Evolutionary conservation across 257 asterid species (phyloP), one percentile per base, ranked within the genome.

Genomic region (Capsicum baccatum): DNA sequence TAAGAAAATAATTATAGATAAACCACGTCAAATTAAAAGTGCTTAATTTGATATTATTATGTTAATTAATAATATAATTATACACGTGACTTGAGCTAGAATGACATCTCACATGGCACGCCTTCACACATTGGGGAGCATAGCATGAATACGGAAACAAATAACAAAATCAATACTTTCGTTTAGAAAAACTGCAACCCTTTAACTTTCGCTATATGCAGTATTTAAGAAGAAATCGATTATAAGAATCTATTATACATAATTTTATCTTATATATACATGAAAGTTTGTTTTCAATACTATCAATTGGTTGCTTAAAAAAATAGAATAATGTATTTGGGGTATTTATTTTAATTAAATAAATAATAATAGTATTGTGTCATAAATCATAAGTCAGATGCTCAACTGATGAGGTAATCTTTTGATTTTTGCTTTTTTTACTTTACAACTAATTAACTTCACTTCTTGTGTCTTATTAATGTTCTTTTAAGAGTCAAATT

Each of bases 331-430:
- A 14, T 39, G 33, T 26, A 26, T 26, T 26, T 26, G 33, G 33
- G 33, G 33, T 26, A 26, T 26, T 33, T 3, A 69, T 39, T 69
- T 68, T 14, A 12, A 13, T 15, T 64, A 33, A 66, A 6, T 33
- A 0, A 66, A 66, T 33, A 33, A 67, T 12, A 39, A 39, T 39
- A 15, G 47, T 66, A 66, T 33, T 66, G 19, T 66, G 73, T 19
- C 37, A 9, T 21, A 19, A 62, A 3, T 26, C 62, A 52, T 69
- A 16, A 9, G 81, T 21, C 62, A 74, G 80, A 48, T 26, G 21
- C 48, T 13, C 81, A 13, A 50, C 47, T 76, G 47, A 76, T 76
- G 81, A 76, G 21, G 81, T 76, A 52, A 76, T 26, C 14, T 21
- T 76, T 76, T 50, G 62, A 4, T 9, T 44, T 76, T 52, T 52